phyloP scores from a whole-genome alignment of 495 filamentous ascomycete genomes.

The Lichina pygmaea region DNA sequence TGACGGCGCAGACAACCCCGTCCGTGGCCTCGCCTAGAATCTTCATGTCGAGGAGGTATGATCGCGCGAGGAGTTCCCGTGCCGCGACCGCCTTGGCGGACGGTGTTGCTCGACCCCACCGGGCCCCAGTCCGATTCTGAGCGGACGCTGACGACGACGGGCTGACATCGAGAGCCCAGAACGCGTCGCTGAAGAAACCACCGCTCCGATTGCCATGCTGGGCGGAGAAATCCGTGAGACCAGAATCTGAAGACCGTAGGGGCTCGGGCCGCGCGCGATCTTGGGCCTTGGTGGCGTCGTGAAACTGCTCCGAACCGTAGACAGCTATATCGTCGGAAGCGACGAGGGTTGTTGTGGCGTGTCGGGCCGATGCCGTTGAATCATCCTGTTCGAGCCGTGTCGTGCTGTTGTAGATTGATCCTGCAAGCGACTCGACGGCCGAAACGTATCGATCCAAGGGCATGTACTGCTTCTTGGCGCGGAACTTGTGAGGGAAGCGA shows the following conservation, averaged over 20 bases:
- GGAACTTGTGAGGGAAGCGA: slow-evolving; percentile 33
- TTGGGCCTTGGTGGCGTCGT: slow-evolving; percentile 24
- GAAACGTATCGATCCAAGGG: slow-evolving; percentile 32
- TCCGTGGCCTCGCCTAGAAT: slow-evolving; percentile 34
- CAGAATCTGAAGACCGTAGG: slow-evolving; percentile 10
- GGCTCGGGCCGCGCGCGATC: slow-evolving; percentile 35
- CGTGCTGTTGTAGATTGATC: background rate
- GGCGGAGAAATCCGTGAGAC: background rate
- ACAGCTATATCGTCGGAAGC: slow-evolving; percentile 49
- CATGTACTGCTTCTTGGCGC: slow-evolving; percentile 39
- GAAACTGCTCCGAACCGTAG: slow-evolving; percentile 28
- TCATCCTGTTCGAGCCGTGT: background rate
- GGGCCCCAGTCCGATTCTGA: slow-evolving; percentile 1
- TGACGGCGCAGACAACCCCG: slow-evolving; percentile 37
- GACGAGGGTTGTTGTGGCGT: slow-evolving; percentile 17
- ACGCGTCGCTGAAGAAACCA: slow-evolving; percentile 42
- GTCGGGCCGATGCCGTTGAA: background rate
- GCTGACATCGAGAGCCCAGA: slow-evolving; percentile 30
- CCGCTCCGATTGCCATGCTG: slow-evolving; percentile 49
- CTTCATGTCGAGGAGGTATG: slow-evolving; percentile 45
- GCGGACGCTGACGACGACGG: no score
- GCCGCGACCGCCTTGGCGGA: slow-evolving; percentile 26
- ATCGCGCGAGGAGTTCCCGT: slow-evolving; percentile 34
- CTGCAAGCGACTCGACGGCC: slow-evolving; percentile 6
- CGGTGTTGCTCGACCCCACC: slow-evolving; percentile 5